Base-by-base conservation (phyloP, 2,329 filamentous ascomycete genomes). In the Botrytis squamosa region DNA sequence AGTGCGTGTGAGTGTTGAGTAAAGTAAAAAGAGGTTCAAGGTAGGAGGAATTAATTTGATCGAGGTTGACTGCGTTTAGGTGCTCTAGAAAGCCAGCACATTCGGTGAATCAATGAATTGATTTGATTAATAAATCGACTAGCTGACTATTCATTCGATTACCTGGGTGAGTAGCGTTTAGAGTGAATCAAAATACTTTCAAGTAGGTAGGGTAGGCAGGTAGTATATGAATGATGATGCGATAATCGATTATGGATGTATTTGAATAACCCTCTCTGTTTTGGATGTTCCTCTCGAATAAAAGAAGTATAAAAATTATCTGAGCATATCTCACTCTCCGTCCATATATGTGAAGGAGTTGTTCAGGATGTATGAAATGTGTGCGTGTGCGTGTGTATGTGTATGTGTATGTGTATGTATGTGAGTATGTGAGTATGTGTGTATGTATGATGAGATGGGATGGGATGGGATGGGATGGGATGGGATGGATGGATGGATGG, bases 81-180 rank as follows among this genome's bases (percentile, higher is more conserved):
- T 62, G 55, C 71, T 66, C 71, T 71, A 42, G 69, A 72, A 40
- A 75, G 60, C 66, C 70, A 77, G 22, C 62, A 72, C 73, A 74
- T 74, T 57, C 73, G 70, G 44, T 40, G 70, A 68, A 55, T 69
- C 49, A 69, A 59, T 42, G 40, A 49, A 70, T 70, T 59, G 68
- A 65, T 46, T 16, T 16, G 42, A 25, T 25, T 36, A 36, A 33
- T 25, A 33, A 57, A 57, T 57, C n/a, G 52, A 57, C 52, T 57
- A 57, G n/a, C 52, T 42, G 36, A 42, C n/a, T n/a, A 9, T 42
- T 68, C 22, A 18, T 42, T 55, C 44, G 25, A 22, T 68, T 68
- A 42, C 49, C 49, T 55, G 7, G 49, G 49, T 55, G 49, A 49
- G 46, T 67, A 40, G 46, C n/a, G 40, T 20, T 18, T 38, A n/a